Evolutionary conservation across 257 asterid species (phyloP).

Genomic region (Rehmannia glutinosa): DNA sequence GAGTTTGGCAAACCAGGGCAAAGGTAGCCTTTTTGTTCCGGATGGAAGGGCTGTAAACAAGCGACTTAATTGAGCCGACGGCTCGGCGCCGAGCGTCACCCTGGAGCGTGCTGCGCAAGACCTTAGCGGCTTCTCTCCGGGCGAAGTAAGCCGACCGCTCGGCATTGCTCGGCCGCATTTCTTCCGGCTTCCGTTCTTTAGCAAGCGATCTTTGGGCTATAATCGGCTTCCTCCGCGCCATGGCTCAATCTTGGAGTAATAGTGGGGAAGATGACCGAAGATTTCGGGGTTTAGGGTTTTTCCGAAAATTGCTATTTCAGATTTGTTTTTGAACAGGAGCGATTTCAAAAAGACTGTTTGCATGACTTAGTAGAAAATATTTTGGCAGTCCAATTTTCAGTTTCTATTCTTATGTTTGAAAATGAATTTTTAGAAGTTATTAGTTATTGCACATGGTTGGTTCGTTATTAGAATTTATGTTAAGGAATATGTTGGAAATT

Average conservation of each 20-base stretch:
- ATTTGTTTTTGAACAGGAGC: not conserved
- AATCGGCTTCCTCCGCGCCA: constrained; percentile 50
- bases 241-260: constrained; percentile 22
- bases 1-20: constrained; percentile 90
- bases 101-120: constrained; percentile 68
- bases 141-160: constrained; percentile 89
- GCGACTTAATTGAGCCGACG: constrained; percentile 77
- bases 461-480: too few species aligned
- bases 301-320: not conserved
- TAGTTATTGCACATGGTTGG: too few species aligned
- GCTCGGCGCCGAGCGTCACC: constrained; percentile 93
- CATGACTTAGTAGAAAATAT: too few species aligned
- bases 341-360: not conserved
- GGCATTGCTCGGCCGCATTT: constrained; percentile 44
- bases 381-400: too few species aligned
- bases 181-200: constrained; percentile 30
- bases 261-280: not conserved
- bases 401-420: too few species aligned
- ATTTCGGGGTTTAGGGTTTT: constrained; percentile 32
- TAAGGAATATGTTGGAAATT: too few species aligned
- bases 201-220: constrained; percentile 14
- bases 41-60: constrained; percentile 73
- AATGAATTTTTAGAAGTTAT: too few species aligned
- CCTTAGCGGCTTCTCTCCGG: constrained; percentile 93
- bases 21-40: constrained; percentile 84